Base-by-base conservation (phyloP, 805 yeast genomes). In the Wickerhamiella azymoides region DNA sequence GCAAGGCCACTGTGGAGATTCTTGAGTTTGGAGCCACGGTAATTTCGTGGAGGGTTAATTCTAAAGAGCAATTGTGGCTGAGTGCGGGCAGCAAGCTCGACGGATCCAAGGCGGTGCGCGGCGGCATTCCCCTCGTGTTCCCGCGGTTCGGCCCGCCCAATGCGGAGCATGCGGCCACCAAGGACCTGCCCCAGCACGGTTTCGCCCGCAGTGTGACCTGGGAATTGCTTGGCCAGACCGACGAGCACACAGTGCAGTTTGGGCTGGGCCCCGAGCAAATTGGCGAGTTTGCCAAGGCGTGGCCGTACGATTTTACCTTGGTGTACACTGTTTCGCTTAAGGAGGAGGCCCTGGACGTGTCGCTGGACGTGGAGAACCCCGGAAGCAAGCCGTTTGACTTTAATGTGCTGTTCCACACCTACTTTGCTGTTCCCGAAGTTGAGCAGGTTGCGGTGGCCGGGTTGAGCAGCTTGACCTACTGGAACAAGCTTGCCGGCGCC, bases 101-200 rank as follows among this genome's bases (percentile, higher is more conserved):
- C 58, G 97, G 97, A 10, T 66, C 89, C 39, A 83, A 81, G 59
- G 93, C 98, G 1, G 96, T 92, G 16, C 76, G 98, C 62, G 98
- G 98, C 52, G 98, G 98, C 43, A 84, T 92, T 45, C 98, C 98
- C 10, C 68, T 92, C 19, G 97, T 89, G 8, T 92, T 92, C 72
- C 98, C 98, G 2, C 84, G 68, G 9, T 67, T 67, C 55, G 97
- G 98, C 49, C 86, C 77, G 53, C 37, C 58, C 3, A 40, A n/a
- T 11, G 55, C 54, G 18, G 44, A 48, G 16, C 59, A 56, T 40
- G 50, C 57, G 2, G 68, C 70, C 27, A 69, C 73, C 7, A 71
- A 67, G 47, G 62, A 72, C 30, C 72, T 92, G 52, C 96, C 96
- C 16, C 97, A 92, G 66, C 98, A 92, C 61, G 98, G 98, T 1